A percentile compares a stretch with the other conserved stretches of the same genome.
Evolutionary conservation across 1,284 basidiomycete genomes (phyloP).

Genomic region (Bondarzewia mesenterica): DNA sequence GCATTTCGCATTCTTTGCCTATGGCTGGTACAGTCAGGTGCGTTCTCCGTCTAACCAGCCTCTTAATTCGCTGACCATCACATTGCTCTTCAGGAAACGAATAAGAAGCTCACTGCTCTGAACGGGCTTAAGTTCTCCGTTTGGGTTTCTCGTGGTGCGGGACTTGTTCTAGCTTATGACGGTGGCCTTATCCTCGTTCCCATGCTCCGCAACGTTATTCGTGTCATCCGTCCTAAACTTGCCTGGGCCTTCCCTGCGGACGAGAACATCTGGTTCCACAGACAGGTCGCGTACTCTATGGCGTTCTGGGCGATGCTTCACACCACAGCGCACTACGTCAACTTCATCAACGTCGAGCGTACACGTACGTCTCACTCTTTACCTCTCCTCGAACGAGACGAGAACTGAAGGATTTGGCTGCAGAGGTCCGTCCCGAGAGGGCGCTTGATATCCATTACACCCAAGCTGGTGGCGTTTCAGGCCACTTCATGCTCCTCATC

Average conservation of each 20-base stretch:
- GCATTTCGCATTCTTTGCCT: slow-evolving; percentile 62
- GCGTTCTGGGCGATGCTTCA: slow-evolving; percentile 84
- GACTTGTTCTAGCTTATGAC: slow-evolving; percentile 77
- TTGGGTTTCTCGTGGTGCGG: slow-evolving; percentile 82
- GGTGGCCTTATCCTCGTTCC: slow-evolving; percentile 79
- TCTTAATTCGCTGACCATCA: not conserved
- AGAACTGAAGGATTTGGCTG: slow-evolving; percentile 4
- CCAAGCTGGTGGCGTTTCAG: slow-evolving; percentile 79
- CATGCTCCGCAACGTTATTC: slow-evolving; percentile 79
- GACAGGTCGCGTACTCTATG: slow-evolving; percentile 86
- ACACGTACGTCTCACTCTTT: slow-evolving; percentile 43
- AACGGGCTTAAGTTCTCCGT: slow-evolving; percentile 76
- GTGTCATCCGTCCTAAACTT: slow-evolving; percentile 68
- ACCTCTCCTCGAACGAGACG: not conserved
- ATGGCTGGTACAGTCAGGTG: slow-evolving; percentile 79
- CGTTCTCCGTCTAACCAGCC: too few relatives aligned
- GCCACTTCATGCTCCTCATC: slow-evolving; percentile 85
- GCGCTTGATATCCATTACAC: slow-evolving; percentile 81
- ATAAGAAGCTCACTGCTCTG: slow-evolving; percentile 57
- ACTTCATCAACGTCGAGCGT: slow-evolving; percentile 81
- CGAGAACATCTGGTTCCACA: slow-evolving; percentile 89
- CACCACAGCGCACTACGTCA: slow-evolving; percentile 85
- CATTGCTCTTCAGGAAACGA: slow-evolving; percentile 39
- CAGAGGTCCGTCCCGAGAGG: slow-evolving; percentile 69
- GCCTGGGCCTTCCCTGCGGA: slow-evolving; percentile 79